Evolutionary conservation across 1,139 yeast species (phyloP).

Genomic region (Pichia sp.): DNA sequence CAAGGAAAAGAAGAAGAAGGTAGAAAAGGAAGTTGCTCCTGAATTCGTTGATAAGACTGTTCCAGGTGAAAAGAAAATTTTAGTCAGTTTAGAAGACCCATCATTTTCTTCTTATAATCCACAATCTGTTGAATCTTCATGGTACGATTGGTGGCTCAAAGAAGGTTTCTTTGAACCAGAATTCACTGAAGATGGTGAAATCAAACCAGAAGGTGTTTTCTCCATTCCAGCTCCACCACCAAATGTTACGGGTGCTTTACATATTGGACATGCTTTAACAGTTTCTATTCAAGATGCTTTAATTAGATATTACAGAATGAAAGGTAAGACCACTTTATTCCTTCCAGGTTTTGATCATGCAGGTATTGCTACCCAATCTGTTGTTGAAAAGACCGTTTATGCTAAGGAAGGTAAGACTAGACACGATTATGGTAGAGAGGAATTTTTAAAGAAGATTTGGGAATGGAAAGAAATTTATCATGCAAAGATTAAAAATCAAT

Average conservation of each 20-base stretch:
- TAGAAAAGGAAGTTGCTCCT: constrained; percentile 66
- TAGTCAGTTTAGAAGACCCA: constrained; percentile 83
- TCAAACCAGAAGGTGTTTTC: constrained; percentile 78
- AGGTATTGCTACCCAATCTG: constrained; percentile 98
- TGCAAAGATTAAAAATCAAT: constrained; percentile 73
- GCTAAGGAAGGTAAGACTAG: constrained; percentile 82
- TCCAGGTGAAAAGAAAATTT: constrained; percentile 85
- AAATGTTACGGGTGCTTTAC: constrained; percentile 97
- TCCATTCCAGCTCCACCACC: constrained; percentile 98
- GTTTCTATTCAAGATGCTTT: constrained; percentile 91
- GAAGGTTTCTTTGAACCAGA: constrained; percentile 87
- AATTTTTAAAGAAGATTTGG: constrained; percentile 85
- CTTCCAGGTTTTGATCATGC: constrained; percentile 99
- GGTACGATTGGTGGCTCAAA: constrained; percentile 98
- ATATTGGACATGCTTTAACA: constrained; percentile 97
- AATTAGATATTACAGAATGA: constrained; percentile 93
- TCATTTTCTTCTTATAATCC: constrained; percentile 94
- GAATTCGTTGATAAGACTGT: constrained; percentile 75
- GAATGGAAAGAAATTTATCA: constrained; percentile 98
- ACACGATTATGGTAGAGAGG: constrained; percentile 93
- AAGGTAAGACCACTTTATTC: constrained; percentile 88
- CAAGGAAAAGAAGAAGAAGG: constrained; percentile 53
- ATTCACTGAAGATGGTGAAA: constrained; percentile 63
- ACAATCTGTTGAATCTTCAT: constrained; percentile 85
- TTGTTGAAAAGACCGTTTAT: constrained; percentile 95